phyloP scores from a whole-genome alignment of 495 filamentous ascomycete genomes.

The Thermothielavioides terrestris region DNA sequence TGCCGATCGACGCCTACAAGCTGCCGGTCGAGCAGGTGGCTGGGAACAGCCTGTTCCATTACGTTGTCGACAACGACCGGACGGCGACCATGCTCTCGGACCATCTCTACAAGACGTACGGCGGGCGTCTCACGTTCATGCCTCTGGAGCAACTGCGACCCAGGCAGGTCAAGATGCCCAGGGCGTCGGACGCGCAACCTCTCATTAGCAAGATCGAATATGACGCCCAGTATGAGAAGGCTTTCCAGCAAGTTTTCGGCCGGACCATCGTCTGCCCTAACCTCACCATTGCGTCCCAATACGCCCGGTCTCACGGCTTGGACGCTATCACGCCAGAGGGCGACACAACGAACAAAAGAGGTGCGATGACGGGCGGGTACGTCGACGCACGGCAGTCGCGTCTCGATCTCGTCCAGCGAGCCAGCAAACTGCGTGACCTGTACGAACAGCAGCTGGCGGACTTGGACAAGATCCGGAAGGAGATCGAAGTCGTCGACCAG shows the following conservation, averaged over 20 bases:
- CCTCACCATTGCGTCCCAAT: slow-evolving; percentile 74
- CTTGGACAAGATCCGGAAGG: slow-evolving; percentile 33
- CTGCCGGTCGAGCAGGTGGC: slow-evolving; percentile 89
- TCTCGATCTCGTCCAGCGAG: slow-evolving; percentile 70
- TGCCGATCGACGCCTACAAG: slow-evolving; percentile 67
- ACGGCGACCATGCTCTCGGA: slow-evolving; percentile 77
- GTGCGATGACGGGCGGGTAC: slow-evolving; percentile 89
- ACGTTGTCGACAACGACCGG: slow-evolving; percentile 86
- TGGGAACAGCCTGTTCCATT: slow-evolving; percentile 89
- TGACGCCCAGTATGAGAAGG: slow-evolving; percentile 66
- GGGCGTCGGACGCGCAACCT: slow-evolving; percentile 75
- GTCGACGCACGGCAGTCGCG: slow-evolving; percentile 75
- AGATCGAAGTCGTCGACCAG: slow-evolving; percentile 72
- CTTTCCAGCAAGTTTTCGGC: slow-evolving; percentile 89
- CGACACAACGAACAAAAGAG: slow-evolving; percentile 86
- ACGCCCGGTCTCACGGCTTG: slow-evolving; percentile 80
- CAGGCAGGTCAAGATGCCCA: slow-evolving; percentile 63
- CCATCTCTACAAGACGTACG: slow-evolving; percentile 64
- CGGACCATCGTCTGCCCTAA: slow-evolving; percentile 92
- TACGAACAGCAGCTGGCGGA: slow-evolving; percentile 55
- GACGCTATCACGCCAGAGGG: slow-evolving; percentile 91
- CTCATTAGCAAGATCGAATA: slow-evolving; percentile 81
- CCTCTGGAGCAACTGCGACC: slow-evolving; percentile 72
- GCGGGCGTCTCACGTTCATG: slow-evolving; percentile 92
- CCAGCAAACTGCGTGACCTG: slow-evolving; percentile 64